phyloP scores from a whole-genome alignment of 2,329 filamentous ascomycete species.

The Penicillium sp. region DNA sequence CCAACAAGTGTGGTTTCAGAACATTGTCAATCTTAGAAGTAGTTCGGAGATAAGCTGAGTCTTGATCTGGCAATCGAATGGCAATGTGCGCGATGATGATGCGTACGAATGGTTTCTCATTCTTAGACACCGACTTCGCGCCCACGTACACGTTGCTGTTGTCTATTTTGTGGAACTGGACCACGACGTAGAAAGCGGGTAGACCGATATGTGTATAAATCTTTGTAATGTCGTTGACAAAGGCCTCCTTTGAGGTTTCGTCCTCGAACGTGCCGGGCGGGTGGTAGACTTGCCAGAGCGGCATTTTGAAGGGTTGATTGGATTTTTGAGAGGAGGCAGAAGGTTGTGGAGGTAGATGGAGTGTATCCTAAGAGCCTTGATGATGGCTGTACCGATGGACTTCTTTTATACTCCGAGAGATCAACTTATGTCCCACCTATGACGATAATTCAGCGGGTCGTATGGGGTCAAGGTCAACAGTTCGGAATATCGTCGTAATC shows the following conservation, averaged over 20 bases:
- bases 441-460: not conserved
- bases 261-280: constrained; percentile 18
- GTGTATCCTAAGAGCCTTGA: not conserved
- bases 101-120: constrained; percentile 23
- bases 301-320: constrained; percentile 13
- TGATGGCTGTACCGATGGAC: too few species aligned
- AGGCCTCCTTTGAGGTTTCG: constrained; percentile 16
- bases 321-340: not conserved
- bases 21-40: constrained; percentile 19
- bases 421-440: not conserved
- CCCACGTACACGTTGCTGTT: constrained; percentile 20
- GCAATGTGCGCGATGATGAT: constrained; percentile 28
- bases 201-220: constrained; percentile 30
- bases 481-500: not conserved
- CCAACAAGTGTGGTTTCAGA: constrained; percentile 23
- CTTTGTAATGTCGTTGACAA: constrained; percentile 32
- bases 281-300: constrained; percentile 30
- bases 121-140: not conserved
- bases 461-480: not conserved
- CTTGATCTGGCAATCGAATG: constrained; percentile 13
- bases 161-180: constrained; percentile 28
- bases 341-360: not conserved
- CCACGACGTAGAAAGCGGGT: constrained; percentile 37
- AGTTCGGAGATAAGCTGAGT: constrained; percentile 7
- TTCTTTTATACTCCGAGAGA: not conserved